Evolutionary conservation across 2,329 filamentous ascomycete species (phyloP), one percentile per base, ranked within the genome.

Genomic region (Capronia americana): DNA sequence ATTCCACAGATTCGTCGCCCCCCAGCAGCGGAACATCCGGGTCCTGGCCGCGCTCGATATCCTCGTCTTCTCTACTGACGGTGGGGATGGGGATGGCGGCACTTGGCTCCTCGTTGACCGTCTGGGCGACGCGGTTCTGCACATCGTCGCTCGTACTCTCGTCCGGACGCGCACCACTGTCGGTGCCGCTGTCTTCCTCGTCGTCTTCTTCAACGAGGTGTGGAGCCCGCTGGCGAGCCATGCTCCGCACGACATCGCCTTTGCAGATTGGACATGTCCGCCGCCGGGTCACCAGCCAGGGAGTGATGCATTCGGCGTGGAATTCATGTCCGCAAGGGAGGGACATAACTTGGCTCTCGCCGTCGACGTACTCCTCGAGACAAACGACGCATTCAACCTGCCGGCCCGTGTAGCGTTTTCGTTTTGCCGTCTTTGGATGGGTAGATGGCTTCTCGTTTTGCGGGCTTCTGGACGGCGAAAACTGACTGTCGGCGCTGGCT

Each of bases 191-290:
- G 32, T 53, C 57, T 34, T 78, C 75, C 30, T 79, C 72, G 34
- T 57, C 57, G 14, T 65, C 66, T 20, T 65, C 67, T 5, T 70
- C 63, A 17, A 34, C 54, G 17, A 28, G 32, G 4, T 48, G 73
- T 32, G 65, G 57, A 17, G 69, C 51, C 23, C 73, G 71, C n/a
- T 69, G 71, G 34, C 82, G 83, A 20, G 88, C 85, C 70, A 92
- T 75, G 1, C 81, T 83, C 51, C 81, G 78, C 17, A 99, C 94
- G 41, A 99, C 95, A 76, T 99, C 95, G 57, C 93, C 93, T 81
- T 99, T 99, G 82, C 95, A 99, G 67, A 99, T 98, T 0, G 95
- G 95, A 74, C 95, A 99, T n/a, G 95, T 99, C 69, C 95, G 90
- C 70, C 95, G 90, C 57, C 94, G 89, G 17, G 93, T 98, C 0